phyloP scores from a whole-genome alignment of 768 basidiomycete species.

The Chalciporus piperatus region DNA sequence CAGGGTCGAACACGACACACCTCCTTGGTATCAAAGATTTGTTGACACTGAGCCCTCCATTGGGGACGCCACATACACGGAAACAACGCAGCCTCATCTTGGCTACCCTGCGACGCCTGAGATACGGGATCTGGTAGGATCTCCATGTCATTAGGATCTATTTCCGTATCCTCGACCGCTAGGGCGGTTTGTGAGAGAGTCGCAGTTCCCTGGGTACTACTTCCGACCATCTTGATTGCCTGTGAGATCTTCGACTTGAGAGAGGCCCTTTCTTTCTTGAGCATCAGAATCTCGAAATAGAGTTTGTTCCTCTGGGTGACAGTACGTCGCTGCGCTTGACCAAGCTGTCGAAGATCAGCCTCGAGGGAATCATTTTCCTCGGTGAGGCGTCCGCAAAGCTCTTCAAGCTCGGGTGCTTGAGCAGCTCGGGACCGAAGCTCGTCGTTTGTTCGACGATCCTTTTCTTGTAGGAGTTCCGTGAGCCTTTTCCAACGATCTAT shows the following conservation, averaged over 20 bases:
- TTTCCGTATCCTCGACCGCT: conserved; percentile 4
- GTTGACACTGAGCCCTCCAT: conserved; percentile 25
- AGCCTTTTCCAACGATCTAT: conserved; percentile 44
- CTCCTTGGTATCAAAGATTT: conserved; percentile 30
- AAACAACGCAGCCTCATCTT: conserved; percentile 20
- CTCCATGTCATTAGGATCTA: conserved; percentile 23
- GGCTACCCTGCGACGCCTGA: conserved; percentile 1
- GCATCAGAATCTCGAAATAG: conserved; percentile 14
- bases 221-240: background rate
- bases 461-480: conserved; percentile 50
- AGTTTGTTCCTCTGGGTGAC: conserved; percentile 17
- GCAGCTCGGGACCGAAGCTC: conserved; percentile 57
- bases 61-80: conserved; percentile 32
- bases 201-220: conserved; percentile 6
- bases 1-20: conserved; percentile 4
- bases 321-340: conserved; percentile 16
- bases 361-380: conserved; percentile 26
- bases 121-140: background rate
- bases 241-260: conserved; percentile 16
- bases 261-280: conserved; percentile 21
- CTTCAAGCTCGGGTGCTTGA: conserved; percentile 49
- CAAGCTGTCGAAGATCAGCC: conserved; percentile 15
- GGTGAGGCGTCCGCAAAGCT: conserved; percentile 33
- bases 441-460: conserved; percentile 58
- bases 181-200: background rate